Percentiles rank a stretch among this genome's conserved stretches.
Conservation (phyloP, 768 basidiomycete species). For the Rhodotorula diobovata region DNA sequence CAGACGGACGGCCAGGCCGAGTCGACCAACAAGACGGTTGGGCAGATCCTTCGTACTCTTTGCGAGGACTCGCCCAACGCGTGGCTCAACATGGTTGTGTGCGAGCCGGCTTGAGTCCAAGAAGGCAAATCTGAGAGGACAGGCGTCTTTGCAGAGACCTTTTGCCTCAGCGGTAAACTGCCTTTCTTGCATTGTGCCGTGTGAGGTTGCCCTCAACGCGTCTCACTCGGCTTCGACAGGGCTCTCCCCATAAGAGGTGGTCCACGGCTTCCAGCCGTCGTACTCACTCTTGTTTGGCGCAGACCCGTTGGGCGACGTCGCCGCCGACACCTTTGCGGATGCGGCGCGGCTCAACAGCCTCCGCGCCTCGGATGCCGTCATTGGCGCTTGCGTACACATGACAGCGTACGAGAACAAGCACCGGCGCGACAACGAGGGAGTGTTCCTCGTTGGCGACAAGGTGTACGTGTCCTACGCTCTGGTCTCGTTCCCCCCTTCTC, state of each 20-base stretch:
- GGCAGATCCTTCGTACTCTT: background rate
- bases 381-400: background rate
- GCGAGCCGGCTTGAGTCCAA: no score
- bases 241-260: background rate
- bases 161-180: no score
- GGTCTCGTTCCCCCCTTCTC: background rate
- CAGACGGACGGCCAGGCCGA: slow-evolving; percentile 16
- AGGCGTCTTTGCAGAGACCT: no score
- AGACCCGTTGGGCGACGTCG: no score
- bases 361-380: background rate
- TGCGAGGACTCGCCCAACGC: background rate
- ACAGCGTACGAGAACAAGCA: background rate
- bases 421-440: background rate
- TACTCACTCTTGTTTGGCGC: no score
- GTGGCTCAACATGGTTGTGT: no score
- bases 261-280: slow-evolving; percentile 4
- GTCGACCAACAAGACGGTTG: slow-evolving; percentile 8
- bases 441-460: background rate
- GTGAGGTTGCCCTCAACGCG: background rate
- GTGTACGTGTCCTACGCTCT: background rate
- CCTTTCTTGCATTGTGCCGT: background rate
- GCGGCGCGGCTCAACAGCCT: background rate
- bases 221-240: background rate
- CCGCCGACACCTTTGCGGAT: no score
- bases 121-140: no score